A percentile compares a stretch with the other conserved stretches of the same genome.
phyloP scores from a whole-genome alignment of 140 eudicot species.

The Oenanthe javanica region DNA sequence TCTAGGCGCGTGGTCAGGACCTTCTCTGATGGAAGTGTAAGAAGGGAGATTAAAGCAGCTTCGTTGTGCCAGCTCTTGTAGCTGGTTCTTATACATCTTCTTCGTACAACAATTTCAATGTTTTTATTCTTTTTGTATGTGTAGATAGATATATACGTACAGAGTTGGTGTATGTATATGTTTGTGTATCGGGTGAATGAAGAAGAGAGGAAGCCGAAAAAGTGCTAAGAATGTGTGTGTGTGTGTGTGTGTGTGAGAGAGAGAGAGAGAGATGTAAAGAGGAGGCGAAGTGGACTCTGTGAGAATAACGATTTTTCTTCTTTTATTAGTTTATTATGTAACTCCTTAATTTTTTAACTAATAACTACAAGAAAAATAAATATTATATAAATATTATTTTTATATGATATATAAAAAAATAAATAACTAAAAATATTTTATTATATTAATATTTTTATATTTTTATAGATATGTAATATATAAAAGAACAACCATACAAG shows the following conservation, averaged over 20 bases:
- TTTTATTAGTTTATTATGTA: too few species aligned
- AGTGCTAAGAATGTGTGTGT: neutral
- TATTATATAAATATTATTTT: too few species aligned
- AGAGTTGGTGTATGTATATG: neutral
- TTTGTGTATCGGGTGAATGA: neutral
- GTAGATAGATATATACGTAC: neutral
- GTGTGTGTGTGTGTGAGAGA: neutral
- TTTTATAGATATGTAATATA: too few species aligned
- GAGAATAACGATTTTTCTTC: neutral
- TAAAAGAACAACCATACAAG: too few species aligned
- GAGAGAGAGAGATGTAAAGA: neutral
- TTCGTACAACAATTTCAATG: neutral
- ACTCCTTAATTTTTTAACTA: too few species aligned
- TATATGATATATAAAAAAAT: too few species aligned
- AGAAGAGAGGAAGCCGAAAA: neutral
- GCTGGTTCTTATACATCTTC: conserved; percentile 85
- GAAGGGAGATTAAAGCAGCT: conserved; percentile 90
- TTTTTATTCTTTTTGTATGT: neutral
- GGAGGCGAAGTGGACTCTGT: neutral
- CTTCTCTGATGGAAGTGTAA: conserved; percentile 74
- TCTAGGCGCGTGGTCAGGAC: conserved; percentile 95
- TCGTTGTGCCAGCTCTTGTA: conserved; percentile 90
- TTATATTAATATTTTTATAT: too few species aligned
- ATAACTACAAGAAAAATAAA: too few species aligned
- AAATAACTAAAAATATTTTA: too few species aligned